phyloP scores from a whole-genome alignment of 2,329 filamentous ascomycete species.

The Fusarium tupiense region DNA sequence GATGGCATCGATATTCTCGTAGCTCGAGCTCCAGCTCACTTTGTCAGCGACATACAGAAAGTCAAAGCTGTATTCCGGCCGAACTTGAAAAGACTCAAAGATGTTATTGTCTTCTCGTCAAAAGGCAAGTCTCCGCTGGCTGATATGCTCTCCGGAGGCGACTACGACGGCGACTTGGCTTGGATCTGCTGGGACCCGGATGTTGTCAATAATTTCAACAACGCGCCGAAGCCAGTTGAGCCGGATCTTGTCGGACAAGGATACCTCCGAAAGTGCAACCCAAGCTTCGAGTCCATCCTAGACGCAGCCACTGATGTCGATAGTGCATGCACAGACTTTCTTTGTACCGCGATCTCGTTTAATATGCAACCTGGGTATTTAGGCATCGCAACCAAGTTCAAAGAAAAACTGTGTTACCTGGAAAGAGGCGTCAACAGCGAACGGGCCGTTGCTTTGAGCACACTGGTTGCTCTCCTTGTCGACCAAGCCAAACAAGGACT shows the following conservation, averaged over 20 bases:
- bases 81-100: constrained; percentile 73
- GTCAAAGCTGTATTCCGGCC: constrained; percentile 68
- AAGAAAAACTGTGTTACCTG: constrained; percentile 71
- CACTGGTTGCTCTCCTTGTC: constrained; percentile 63
- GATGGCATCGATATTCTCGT: constrained; percentile 71
- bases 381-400: constrained; percentile 71
- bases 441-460: constrained; percentile 60
- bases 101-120: constrained; percentile 81
- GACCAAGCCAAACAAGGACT: constrained; percentile 67
- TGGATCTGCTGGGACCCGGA: constrained; percentile 79
- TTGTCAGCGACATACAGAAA: constrained; percentile 77
- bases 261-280: constrained; percentile 60
- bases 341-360: constrained; percentile 66
- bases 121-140: constrained; percentile 72
- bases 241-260: constrained; percentile 57
- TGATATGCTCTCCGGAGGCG: constrained; percentile 77
- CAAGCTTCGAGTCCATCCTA: constrained; percentile 58
- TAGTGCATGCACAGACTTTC: constrained; percentile 53
- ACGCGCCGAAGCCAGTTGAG: constrained; percentile 53
- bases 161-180: constrained; percentile 83
- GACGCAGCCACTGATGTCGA: constrained; percentile 43
- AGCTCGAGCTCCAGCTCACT: constrained; percentile 74
- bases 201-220: constrained; percentile 74
- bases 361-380: constrained; percentile 66
- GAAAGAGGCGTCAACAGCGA: constrained; percentile 59